Base-by-base conservation (phyloP, 306 rosid species). In the peach (Prunus persica) region DNA sequence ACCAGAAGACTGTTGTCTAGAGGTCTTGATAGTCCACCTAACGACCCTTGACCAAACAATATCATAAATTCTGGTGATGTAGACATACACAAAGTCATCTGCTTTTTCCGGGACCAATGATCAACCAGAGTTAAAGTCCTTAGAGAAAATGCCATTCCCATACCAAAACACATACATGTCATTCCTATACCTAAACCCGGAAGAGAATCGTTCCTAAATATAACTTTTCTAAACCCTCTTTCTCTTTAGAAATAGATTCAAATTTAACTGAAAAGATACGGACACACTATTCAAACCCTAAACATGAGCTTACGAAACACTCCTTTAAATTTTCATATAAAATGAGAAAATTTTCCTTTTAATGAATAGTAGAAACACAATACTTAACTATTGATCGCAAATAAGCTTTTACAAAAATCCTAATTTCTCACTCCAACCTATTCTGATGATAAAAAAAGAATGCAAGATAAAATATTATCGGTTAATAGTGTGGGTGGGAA, bases 41-140 rank as follows among this genome's bases (percentile, higher is more conserved):
- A 63, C 72, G 72, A 49, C 80, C 65, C 83, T 81, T 79, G 86
- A 84, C 87, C 82, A 43, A 50, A n/a, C 63, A 60, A 9, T 28
- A 46, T 49, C 18, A 60, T 47, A 50, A 11, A 38, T 7, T 45
- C 14, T 13, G 3, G 15, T 68, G 60, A 73, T 58, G 50, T 34
- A 75, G 76, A 80, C 76, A 34, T 80, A 67, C 47, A 71, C 49
- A 65, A 20, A 57, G 65, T 63, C 54, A 20, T 15, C 27, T 66
- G 12, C 38, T 14, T 15, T 57, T 24, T 69, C 30, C n/a, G 60
- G 58, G 73, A 71, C 80, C 69, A 46, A 14, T 68, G n/a, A 19
- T 18, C 43, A 38, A 38, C 2, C 43, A 38, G 43, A 30, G 11
- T 19, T 51, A 25, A 49, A 16, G 34, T 22, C 28, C 34, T 25